phyloP scores from a whole-genome alignment of 495 filamentous ascomycete species.

The Darksidea phi region DNA sequence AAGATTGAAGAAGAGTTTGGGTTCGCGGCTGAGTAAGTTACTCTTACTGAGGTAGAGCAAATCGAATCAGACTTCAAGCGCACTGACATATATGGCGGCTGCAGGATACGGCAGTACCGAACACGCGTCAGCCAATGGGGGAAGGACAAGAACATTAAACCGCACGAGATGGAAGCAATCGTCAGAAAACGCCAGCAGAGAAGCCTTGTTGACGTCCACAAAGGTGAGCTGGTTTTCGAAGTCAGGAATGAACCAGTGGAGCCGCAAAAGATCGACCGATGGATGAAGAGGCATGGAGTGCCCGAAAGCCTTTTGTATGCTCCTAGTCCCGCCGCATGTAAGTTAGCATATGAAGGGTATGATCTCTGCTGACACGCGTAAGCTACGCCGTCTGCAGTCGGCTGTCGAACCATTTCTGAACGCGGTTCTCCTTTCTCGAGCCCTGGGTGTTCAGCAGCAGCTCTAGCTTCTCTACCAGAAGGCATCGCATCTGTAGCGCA shows the following conservation, averaged over 20 bases:
- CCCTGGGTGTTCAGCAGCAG: slow-evolving; percentile 17
- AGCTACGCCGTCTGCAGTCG: slow-evolving; percentile 31
- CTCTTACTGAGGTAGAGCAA: too few species aligned
- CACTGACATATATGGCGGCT: slow-evolving; percentile 2
- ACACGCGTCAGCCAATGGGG: slow-evolving; percentile 37
- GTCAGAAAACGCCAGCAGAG: slow-evolving; percentile 37
- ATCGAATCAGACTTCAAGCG: too few species aligned
- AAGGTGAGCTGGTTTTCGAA: slow-evolving; percentile 16
- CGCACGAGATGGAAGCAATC: slow-evolving; percentile 39
- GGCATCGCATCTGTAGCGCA: slow-evolving; percentile 8
- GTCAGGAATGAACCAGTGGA: slow-evolving; percentile 27
- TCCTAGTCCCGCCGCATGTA: slow-evolving; percentile 23
- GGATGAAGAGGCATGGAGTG: slow-evolving; percentile 30
- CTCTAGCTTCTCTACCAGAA: slow-evolving; percentile 9
- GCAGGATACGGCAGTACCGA: slow-evolving; percentile 36
- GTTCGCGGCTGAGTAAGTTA: slow-evolving; percentile 29
- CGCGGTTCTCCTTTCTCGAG: slow-evolving; percentile 22
- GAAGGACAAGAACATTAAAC: slow-evolving; percentile 39
- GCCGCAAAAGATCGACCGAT: slow-evolving; percentile 31
- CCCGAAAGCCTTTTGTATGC: slow-evolving; percentile 12
- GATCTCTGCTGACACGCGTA: slow-evolving; percentile 9
- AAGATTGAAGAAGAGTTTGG: slow-evolving; percentile 24
- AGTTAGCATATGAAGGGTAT: slow-evolving; percentile 8
- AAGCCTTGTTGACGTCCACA: slow-evolving; percentile 25
- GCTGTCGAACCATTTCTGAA: slow-evolving; percentile 31